Base-by-base conservation (phyloP, 805 yeast genomes). In the Candida nitratophila region DNA sequence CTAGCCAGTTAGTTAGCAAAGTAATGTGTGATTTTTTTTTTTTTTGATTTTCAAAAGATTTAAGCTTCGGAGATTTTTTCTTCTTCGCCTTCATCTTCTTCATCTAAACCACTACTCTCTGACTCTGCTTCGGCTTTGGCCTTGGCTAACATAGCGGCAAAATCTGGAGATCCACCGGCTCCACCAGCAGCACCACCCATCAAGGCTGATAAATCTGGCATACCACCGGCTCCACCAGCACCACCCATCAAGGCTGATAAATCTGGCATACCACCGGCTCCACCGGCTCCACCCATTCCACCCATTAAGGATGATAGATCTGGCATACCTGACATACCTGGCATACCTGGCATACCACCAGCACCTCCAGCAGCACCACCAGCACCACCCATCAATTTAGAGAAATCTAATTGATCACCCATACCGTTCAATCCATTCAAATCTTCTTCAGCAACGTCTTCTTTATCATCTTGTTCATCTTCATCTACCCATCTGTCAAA, bases 401-500 rank as follows among this genome's bases (percentile, higher is more conserved):
- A 55, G 31, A 60, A 56, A 40, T 61, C 65, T 27, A 59, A 40
- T 9, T 51, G 50, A 20, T 56, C 54, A 22, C 54, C 55, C 31
- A 48, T 43, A 32, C 53, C 56, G 41, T 51, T 51, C 40, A 56
- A 47, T 17, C 49, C 43, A 39, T 47, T 51, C 39, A 53, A 42
- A 40, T 48, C 56, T 38, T 50, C 39, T 12, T 49, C 47, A 16
- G 63, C 69, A 29, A 59, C 64, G 15, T 66, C 74, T 11, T 70
- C 72, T 42, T 65, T 70, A 49, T 81, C 90, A 35, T 87, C 89
- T 68, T 91, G 99, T 68, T 91, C 99, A 61, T 91, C 99, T 70
- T 91, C 98, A 61, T 91, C 99, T 35, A 86, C 96, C 99, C 99
- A 91, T 65, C 83, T 86, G 70, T 90, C 96, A 60, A 91, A 91